Percentiles rank a stretch among this genome's conserved stretches.
Evolutionary conservation across 192 early-diverging fungal genomes (phyloP).

Genomic region (Diversispora eburnea): DNA sequence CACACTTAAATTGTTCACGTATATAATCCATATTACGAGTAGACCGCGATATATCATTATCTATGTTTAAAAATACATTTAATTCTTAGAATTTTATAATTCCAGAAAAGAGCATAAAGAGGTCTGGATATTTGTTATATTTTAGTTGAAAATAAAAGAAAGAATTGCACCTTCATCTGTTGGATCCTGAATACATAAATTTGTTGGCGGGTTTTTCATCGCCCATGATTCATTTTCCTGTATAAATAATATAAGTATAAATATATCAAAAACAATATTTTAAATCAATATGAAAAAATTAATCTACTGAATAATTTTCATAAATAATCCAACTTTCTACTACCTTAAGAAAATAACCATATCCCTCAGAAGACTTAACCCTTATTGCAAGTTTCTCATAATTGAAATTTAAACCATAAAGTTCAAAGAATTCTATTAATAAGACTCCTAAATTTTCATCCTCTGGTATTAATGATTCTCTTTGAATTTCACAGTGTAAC

Average conservation of each 20-base stretch:
- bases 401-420: conserved; percentile 82
- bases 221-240: background rate
- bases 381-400: conserved; percentile 63
- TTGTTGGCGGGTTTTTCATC: background rate
- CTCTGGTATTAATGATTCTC: conserved; percentile 53
- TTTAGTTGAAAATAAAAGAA: background rate
- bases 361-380: conserved; percentile 41
- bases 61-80: background rate
- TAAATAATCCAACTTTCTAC: background rate
- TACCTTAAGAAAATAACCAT: conserved; percentile 51
- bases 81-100: no score
- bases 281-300: background rate
- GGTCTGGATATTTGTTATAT: background rate
- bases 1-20: background rate
- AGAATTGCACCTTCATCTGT: background rate
- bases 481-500: conserved; percentile 76
- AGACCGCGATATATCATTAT: conserved; percentile 11
- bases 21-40: background rate
- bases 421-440: conserved; percentile 89
- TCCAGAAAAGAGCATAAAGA: no score
- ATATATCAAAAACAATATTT: background rate
- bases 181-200: conserved; percentile 15
- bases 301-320: background rate
- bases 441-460: conserved; percentile 78
- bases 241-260: background rate